A percentile compares a stretch with the other conserved stretches of the same genome.
Evolutionary conservation across 169 alveolate genomes (phyloP).

Genomic region (Sarcocystis neurona): DNA sequence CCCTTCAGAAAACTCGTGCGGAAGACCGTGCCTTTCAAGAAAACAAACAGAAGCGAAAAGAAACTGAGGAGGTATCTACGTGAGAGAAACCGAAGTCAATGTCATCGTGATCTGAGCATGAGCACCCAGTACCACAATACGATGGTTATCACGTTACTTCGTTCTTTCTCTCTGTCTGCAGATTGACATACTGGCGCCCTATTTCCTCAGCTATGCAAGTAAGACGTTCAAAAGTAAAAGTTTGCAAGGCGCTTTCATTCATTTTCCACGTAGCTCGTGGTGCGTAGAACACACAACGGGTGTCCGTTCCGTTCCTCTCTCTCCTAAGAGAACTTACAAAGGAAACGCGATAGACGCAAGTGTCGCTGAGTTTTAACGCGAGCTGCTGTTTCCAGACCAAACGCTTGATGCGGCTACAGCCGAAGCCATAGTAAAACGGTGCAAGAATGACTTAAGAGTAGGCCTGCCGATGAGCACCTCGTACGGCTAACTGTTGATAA

Average conservation of each 20-base stretch:
- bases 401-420: conserved; percentile 75
- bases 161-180: not conserved
- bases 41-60: not conserved
- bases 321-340: no score
- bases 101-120: not conserved
- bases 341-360: no score
- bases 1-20: not conserved
- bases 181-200: conserved; percentile 50
- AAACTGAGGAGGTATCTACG: conserved; percentile 15
- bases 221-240: not conserved
- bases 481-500: not conserved
- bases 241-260: not conserved
- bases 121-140: no score
- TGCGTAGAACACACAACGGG: no score
- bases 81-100: no score
- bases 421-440: conserved; percentile 72
- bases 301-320: no score
- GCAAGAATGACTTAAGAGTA: conserved; percentile 39
- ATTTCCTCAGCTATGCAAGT: conserved; percentile 29
- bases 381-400: no score
- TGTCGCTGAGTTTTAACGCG: no score
- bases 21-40: not conserved
- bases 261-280: no score
- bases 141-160: no score
- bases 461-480: not conserved